These are phyloP conservation scores for Alternaria gansuensis DNA, from an alignment of 2,329 filamentous ascomycete genomes.

Conservation along the genomic window DNA sequence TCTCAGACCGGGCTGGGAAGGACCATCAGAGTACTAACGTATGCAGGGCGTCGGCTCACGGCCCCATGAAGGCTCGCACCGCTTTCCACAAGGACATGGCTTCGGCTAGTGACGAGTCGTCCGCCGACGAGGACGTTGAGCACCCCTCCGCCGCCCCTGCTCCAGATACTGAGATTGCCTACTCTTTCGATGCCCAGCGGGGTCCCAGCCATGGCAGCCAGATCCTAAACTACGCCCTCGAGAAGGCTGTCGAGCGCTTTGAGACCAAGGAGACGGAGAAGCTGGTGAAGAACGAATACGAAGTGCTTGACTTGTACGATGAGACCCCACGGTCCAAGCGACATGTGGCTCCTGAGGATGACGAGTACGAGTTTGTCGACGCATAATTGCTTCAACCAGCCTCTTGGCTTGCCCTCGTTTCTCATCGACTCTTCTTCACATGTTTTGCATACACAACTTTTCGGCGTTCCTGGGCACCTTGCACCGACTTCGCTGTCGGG, in stretches of 20 bases:
- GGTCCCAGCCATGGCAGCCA: constrained; percentile 64
- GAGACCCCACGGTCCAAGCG: constrained; percentile 48
- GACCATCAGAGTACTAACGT: constrained; percentile 24
- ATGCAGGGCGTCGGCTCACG: constrained; percentile 33
- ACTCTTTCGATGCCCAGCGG: constrained; percentile 62
- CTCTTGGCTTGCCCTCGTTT: constrained; percentile 18
- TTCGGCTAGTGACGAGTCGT: constrained; percentile 52
- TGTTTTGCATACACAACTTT: constrained; percentile 35
- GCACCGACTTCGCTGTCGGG: constrained; percentile 29
- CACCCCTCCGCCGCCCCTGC: constrained; percentile 57
- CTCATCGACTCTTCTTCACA: constrained; percentile 20
- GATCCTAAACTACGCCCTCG: constrained; percentile 65
- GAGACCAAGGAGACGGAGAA: constrained; percentile 69
- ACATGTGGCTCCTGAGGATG: constrained; percentile 50
- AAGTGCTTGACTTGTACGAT: constrained; percentile 57
- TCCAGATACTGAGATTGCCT: constrained; percentile 61
- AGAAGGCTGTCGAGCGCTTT: constrained; percentile 66
- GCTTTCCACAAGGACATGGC: constrained; percentile 57
- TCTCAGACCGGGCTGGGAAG: background rate
- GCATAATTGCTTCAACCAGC: constrained; percentile 26
- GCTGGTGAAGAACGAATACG: constrained; percentile 68
- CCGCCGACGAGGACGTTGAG: constrained; percentile 57
- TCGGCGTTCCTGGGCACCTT: constrained; percentile 35
- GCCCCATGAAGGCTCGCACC: constrained; percentile 47
- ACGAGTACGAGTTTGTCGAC: constrained; percentile 55